These are phyloP conservation scores for Neonectria sp. DNA, from an alignment of 2,329 filamentous ascomycete genomes.

Conservation along the genomic window DNA sequence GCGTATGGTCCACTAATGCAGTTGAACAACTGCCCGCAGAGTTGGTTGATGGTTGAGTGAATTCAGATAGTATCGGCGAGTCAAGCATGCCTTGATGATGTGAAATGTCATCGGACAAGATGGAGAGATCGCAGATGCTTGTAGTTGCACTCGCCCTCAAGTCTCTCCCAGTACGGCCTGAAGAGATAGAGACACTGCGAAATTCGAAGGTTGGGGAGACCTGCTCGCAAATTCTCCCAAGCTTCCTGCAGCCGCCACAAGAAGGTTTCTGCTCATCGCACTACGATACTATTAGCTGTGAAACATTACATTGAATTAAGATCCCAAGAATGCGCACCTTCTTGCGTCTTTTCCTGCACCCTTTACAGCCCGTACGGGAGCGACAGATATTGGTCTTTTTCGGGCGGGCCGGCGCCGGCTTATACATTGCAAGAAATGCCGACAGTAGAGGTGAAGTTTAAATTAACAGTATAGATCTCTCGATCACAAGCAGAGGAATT, in stretches of 20 bases:
- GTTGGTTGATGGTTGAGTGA: too few species aligned
- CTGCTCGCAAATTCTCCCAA: slow-evolving; percentile 24
- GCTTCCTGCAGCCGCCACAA: slow-evolving; percentile 29
- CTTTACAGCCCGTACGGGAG: slow-evolving; percentile 37
- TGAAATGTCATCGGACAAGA: background rate
- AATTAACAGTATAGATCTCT: too few species aligned
- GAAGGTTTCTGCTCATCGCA: slow-evolving; percentile 34
- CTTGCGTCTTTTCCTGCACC: slow-evolving; percentile 34
- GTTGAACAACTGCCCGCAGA: too few species aligned
- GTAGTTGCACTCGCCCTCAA: background rate
- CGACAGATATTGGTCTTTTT: slow-evolving; percentile 45
- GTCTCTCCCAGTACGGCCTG: background rate
- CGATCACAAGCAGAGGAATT: too few species aligned
- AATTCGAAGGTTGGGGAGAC: slow-evolving; percentile 21
- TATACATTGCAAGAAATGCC: slow-evolving; percentile 38
- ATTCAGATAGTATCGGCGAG: too few species aligned
- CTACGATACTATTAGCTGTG: background rate
- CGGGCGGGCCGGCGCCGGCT: slow-evolving; percentile 36
- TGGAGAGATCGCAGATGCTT: background rate
- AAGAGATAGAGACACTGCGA: background rate
- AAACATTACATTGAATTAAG: background rate
- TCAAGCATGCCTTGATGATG: too few species aligned
- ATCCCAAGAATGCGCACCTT: slow-evolving; percentile 25
- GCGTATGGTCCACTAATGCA: too few species aligned
- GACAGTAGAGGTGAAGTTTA: background rate